phyloP scores from a whole-genome alignment of 1,284 basidiomycete genomes.

The Ganoderma leucocontextum region DNA sequence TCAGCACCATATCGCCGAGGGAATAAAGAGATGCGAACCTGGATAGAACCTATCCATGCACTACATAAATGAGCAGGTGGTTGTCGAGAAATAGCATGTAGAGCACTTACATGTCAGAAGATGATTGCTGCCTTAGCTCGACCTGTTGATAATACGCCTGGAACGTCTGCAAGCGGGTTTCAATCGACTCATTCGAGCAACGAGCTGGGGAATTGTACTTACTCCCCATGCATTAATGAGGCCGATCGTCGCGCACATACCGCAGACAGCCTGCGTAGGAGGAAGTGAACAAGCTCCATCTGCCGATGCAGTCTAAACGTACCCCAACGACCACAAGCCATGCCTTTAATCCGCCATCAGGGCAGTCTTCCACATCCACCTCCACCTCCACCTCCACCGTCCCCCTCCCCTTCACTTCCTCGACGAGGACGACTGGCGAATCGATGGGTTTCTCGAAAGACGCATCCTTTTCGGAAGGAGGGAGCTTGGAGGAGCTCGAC shows the following conservation, averaged over 20 bases:
- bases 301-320: not conserved
- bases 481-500: not conserved
- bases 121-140: not conserved
- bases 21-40: not conserved
- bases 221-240: not conserved
- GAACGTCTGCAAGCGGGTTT: not conserved
- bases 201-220: not conserved
- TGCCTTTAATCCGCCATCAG: not conserved
- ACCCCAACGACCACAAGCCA: not conserved
- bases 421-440: not conserved
- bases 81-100: not conserved
- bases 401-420: not conserved
- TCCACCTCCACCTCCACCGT: not conserved
- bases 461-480: not conserved
- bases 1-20: not conserved
- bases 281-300: not conserved
- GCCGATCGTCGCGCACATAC: slow-evolving; percentile 2
- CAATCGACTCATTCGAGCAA: not conserved
- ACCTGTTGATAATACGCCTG: not conserved
- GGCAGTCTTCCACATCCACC: not conserved
- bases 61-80: not conserved
- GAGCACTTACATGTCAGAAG: not conserved
- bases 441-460: not conserved
- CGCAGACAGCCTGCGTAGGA: not conserved
- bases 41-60: not conserved